Percentiles rank a stretch among this genome's conserved stretches.
phyloP scores from a whole-genome alignment of 345 rosid genomes.

The Eucalyptus pumila region DNA sequence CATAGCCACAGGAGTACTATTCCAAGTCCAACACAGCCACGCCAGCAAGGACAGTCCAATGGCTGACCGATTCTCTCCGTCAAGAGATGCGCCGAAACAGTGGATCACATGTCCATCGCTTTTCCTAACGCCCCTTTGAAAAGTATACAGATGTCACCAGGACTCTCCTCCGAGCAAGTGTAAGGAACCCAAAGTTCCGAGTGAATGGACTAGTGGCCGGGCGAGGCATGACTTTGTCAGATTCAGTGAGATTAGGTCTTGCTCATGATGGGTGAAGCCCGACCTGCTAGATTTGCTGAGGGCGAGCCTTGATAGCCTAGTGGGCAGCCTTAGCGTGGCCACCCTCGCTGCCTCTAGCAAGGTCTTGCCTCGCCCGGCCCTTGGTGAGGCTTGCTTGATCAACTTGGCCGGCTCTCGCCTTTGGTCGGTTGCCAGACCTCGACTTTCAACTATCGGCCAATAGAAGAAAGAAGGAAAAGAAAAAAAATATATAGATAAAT shows the following conservation, averaged over 20 bases:
- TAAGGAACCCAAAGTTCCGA: no score
- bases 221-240: background rate
- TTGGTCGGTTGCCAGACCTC: fast-evolving
- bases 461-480: background rate
- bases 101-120: background rate
- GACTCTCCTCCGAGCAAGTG: background rate
- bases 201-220: background rate
- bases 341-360: no score
- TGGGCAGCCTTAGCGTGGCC: no score
- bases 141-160: background rate
- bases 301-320: background rate
- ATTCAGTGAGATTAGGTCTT: no score
- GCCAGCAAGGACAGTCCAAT: background rate
- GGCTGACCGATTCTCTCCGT: constrained; percentile 14
- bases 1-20: background rate
- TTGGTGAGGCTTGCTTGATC: no score
- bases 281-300: no score
- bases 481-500: no score
- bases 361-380: no score
- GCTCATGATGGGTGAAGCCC: no score
- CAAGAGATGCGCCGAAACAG: background rate
- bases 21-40: background rate
- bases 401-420: fast-evolving
- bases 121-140: background rate
- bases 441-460: fast-evolving